Evolutionary conservation across 2,329 filamentous ascomycete species (phyloP).

Genomic region (Apiospora saccharicola): DNA sequence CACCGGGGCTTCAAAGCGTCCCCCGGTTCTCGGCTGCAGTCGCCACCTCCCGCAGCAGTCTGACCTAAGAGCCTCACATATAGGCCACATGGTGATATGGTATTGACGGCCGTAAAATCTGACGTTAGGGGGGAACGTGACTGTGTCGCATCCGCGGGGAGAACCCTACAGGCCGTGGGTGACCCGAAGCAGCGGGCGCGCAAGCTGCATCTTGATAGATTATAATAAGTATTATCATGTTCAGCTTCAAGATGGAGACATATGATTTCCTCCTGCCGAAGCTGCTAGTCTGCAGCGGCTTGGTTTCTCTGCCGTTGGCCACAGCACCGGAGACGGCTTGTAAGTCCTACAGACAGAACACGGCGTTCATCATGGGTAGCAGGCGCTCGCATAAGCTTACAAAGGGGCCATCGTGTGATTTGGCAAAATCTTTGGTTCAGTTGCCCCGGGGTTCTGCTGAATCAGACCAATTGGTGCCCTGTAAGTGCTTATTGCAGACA

Average conservation of each 20-base stretch:
- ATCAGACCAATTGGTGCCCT: neutral
- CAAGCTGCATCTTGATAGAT: neutral
- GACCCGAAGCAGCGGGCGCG: neutral
- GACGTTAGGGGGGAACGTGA: neutral
- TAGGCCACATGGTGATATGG: neutral
- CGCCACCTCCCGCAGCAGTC: neutral
- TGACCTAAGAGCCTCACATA: neutral
- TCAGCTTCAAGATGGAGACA: neutral
- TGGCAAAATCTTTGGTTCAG: neutral
- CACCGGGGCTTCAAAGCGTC: neutral
- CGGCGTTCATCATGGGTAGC: neutral
- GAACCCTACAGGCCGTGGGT: neutral
- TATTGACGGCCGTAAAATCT: neutral
- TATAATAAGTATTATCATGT: neutral
- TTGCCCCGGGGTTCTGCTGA: neutral
- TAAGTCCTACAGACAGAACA: neutral
- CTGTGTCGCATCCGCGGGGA: neutral
- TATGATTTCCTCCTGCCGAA: neutral
- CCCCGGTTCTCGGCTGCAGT: neutral
- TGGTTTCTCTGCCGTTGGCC: neutral
- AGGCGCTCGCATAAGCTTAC: slow-evolving; percentile 1
- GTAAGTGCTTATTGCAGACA: neutral
- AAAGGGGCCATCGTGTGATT: neutral
- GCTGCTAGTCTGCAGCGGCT: neutral
- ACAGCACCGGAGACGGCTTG: neutral